These are phyloP conservation scores for Cryptococcus amylolentus DNA, from an alignment of 1,284 basidiomycete genomes.

Conservation along the genomic window DNA sequence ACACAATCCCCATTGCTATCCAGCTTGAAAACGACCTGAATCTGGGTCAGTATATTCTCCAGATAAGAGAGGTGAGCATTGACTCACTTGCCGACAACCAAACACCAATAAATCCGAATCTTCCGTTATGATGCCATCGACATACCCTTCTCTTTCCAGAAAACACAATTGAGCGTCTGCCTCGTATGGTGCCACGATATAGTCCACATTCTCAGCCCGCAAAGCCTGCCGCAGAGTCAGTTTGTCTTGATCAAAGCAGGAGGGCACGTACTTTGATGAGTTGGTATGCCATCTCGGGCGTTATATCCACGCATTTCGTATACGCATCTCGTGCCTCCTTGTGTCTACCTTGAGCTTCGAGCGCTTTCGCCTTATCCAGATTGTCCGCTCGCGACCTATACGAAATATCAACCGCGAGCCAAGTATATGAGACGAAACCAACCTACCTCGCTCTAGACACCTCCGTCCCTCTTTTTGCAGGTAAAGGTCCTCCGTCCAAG, in stretches of 20 bases:
- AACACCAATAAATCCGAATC: slow-evolving; percentile 98
- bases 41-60: not conserved
- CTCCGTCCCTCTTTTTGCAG: slow-evolving; percentile 90
- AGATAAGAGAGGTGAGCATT: too few species aligned
- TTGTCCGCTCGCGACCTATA: slow-evolving; percentile 50
- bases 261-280: slow-evolving; percentile 76
- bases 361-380: slow-evolving; percentile 62
- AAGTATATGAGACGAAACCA: not conserved
- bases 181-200: slow-evolving; percentile 97
- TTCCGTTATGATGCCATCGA: slow-evolving; percentile 93
- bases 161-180: slow-evolving; percentile 96
- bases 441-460: slow-evolving; percentile 63
- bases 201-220: slow-evolving; percentile 70
- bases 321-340: slow-evolving; percentile 82
- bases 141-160: slow-evolving; percentile 75
- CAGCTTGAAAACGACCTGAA: slow-evolving; percentile 66
- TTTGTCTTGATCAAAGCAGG: not conserved
- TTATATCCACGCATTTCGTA: slow-evolving; percentile 90
- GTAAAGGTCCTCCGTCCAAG: slow-evolving; percentile 93
- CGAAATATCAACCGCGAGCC: not conserved
- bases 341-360: slow-evolving; percentile 72
- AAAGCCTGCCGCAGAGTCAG: slow-evolving; percentile 60
- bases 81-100: slow-evolving; percentile 76
- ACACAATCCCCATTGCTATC: slow-evolving; percentile 74
- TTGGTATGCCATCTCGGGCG: slow-evolving; percentile 95